These are phyloP conservation scores for Agrocybe chaxingu DNA, from an alignment of 768 basidiomycete species.

Conservation along the genomic window DNA sequence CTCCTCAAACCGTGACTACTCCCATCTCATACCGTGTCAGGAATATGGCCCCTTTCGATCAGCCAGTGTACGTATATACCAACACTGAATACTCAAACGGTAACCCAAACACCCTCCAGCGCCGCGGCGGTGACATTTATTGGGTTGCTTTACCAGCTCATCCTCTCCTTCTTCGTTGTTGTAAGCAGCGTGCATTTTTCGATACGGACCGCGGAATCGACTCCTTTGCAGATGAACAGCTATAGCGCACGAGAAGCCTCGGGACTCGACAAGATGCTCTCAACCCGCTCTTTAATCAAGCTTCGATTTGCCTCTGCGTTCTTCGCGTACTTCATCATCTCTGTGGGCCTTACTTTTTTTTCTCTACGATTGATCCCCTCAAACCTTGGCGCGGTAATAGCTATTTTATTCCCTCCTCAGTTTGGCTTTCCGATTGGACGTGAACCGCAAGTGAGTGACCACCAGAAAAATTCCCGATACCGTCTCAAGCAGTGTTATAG, in stretches of 20 bases:
- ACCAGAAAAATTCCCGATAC: not conserved
- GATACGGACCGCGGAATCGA: too few relatives aligned
- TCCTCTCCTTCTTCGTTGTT: conserved; percentile 42
- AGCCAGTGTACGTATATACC: conserved; percentile 47
- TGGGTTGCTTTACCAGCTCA: conserved; percentile 51
- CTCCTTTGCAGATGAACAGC: conserved; percentile 27
- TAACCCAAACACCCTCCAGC: conserved; percentile 20
- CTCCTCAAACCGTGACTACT: conserved; percentile 46
- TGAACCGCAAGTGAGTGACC: conserved; percentile 41
- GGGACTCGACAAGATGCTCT: conserved; percentile 30
- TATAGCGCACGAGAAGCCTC: conserved; percentile 34
- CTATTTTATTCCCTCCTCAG: conserved; percentile 62
- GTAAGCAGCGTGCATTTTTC: conserved; percentile 19
- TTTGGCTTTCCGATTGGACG: conserved; percentile 58
- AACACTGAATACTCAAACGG: not conserved
- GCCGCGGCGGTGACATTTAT: conserved; percentile 52
- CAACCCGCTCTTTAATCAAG: conserved; percentile 27
- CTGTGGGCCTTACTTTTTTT: conserved; percentile 24
- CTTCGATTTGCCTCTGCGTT: conserved; percentile 31
- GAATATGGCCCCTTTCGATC: conserved; percentile 56
- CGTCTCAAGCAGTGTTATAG: conserved; percentile 15
- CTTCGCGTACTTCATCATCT: conserved; percentile 33
- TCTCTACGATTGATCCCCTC: not conserved
- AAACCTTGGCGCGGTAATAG: conserved; percentile 22
- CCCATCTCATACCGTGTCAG: conserved; percentile 46